Percentiles rank a stretch among this genome's conserved stretches.
These are phyloP conservation scores for Petrea volubilis DNA, from an alignment of 257 asterid genomes.

Conservation along the genomic window DNA sequence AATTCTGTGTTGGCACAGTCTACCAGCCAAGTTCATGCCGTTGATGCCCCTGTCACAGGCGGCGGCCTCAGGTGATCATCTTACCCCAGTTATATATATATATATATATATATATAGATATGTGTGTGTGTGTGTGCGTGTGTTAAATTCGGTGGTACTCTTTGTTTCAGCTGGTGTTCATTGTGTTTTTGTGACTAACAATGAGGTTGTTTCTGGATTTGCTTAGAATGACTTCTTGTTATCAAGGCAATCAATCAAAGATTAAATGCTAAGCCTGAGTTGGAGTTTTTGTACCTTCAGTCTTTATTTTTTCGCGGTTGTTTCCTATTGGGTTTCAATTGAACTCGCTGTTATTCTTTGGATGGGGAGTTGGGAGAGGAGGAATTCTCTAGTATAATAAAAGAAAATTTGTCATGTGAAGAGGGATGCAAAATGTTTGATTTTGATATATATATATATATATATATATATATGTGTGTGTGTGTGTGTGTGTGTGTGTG, in stretches of 20 bases:
- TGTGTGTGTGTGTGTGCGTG: too few species aligned
- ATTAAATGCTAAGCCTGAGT: background rate
- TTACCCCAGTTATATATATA: too few species aligned
- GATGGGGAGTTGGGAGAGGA: background rate
- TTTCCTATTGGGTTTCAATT: background rate
- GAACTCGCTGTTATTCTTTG: background rate
- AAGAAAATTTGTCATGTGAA: too few species aligned
- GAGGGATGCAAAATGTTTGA: too few species aligned
- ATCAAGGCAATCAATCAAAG: background rate
- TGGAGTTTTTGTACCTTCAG: background rate
- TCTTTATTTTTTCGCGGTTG: background rate
- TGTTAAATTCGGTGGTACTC: background rate
- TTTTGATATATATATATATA: too few species aligned
- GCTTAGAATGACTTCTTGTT: background rate
- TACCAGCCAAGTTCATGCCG: conserved; percentile 49
- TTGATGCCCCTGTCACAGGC: conserved; percentile 77
- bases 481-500: too few species aligned
- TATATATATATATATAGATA: too few species aligned
- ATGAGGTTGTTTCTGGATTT: background rate
- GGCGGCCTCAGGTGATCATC: conserved; percentile 73
- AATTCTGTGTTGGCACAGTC: conserved; percentile 66
- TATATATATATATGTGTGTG: too few species aligned
- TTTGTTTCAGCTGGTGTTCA: background rate
- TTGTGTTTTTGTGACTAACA: background rate
- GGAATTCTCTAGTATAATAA: too few species aligned